A percentile compares a stretch with the other conserved stretches of the same genome.
Evolutionary conservation across 495 filamentous ascomycete genomes (phyloP).

Genomic region (Hypoxylon lienhwacheense): DNA sequence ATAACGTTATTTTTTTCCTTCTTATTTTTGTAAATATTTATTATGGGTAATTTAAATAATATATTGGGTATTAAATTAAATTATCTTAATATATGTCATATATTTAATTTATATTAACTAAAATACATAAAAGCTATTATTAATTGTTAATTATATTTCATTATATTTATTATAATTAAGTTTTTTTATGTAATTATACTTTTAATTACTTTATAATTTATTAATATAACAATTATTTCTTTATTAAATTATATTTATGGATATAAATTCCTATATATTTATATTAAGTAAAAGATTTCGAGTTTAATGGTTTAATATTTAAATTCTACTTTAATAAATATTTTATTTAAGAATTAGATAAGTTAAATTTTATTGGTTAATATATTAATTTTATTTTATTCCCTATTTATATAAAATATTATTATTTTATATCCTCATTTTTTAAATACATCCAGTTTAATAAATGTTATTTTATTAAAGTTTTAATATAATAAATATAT

Average conservation of each 20-base stretch:
- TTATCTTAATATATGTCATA: neutral
- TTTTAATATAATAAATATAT: neutral
- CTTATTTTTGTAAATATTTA: neutral
- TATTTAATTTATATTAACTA: neutral
- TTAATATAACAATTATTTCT: neutral
- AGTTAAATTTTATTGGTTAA: neutral
- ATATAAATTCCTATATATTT: neutral
- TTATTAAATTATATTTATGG: neutral
- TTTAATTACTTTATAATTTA: neutral
- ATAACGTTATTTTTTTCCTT: neutral
- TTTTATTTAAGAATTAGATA: neutral
- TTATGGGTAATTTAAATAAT: neutral
- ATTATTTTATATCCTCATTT: neutral
- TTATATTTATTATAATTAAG: neutral
- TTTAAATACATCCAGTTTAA: neutral
- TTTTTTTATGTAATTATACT: neutral
- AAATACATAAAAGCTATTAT: neutral
- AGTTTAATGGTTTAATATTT: neutral
- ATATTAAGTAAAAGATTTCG: neutral
- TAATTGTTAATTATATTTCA: neutral
- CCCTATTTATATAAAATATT: neutral
- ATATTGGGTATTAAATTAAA: slow-evolving; percentile 1
- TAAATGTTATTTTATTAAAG: neutral
- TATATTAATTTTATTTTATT: neutral
- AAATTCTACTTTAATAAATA: neutral